Conservation (phyloP, 306 rosid species). For the Cajanus cajan region DNA sequence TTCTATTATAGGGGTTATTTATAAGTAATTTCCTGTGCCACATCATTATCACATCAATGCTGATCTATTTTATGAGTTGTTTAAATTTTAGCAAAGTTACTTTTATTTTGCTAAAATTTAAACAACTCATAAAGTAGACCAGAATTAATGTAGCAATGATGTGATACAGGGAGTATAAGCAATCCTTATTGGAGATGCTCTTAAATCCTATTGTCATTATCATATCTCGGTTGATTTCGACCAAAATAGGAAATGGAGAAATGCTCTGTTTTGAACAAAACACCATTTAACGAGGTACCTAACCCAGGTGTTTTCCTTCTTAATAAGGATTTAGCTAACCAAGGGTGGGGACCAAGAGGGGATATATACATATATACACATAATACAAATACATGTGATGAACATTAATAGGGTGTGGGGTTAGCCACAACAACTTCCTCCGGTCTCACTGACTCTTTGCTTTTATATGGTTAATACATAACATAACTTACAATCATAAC, state of each 20-base stretch:
- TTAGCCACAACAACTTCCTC: slow-evolving; percentile 12
- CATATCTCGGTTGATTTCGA: background rate
- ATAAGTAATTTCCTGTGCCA: too few species aligned
- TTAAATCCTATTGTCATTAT: background rate
- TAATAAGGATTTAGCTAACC: background rate
- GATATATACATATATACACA: background rate
- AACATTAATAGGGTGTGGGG: slow-evolving; percentile 29
- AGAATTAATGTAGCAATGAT: too few species aligned
- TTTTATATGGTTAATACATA: background rate
- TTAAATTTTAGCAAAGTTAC: too few species aligned
- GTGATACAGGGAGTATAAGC: too few species aligned
- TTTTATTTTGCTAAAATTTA: too few species aligned
- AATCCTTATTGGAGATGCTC: too few species aligned
- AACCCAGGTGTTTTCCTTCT: background rate
- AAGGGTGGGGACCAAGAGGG: slow-evolving; percentile 8
- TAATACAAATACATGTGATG: too few species aligned
- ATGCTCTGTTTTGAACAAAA: background rate
- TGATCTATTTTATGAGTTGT: too few species aligned
- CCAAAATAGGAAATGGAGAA: background rate
- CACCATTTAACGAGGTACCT: background rate
- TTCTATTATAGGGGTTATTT: too few species aligned
- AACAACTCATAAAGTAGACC: too few species aligned
- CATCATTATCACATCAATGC: too few species aligned
- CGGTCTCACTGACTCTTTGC: background rate
- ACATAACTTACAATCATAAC: background rate